Percentiles rank a stretch among this genome's conserved stretches.
Evolutionary conservation across 768 basidiomycete species (phyloP).

Genomic region (Tephrocybe sp.): DNA sequence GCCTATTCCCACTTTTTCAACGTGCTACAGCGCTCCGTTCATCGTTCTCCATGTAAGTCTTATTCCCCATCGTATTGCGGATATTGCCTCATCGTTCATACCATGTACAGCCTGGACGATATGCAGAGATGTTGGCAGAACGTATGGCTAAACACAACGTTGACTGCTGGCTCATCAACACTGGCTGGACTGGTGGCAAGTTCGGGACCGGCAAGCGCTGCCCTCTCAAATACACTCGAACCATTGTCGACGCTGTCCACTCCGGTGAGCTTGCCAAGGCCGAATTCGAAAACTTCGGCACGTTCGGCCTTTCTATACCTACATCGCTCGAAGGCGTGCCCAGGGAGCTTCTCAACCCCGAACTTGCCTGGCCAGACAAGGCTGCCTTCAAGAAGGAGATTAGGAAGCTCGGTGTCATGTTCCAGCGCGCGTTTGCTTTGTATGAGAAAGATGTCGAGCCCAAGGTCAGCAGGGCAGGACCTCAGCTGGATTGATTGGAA

Average conservation of each 20-base stretch:
- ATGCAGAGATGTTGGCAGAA: slow-evolving; percentile 95
- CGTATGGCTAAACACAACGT: slow-evolving; percentile 89
- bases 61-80: neutral
- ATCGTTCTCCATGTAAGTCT: slow-evolving; percentile 88
- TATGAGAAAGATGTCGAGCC: slow-evolving; percentile 86
- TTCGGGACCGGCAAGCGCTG: slow-evolving; percentile 92
- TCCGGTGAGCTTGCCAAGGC: slow-evolving; percentile 86
- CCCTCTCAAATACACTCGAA: slow-evolving; percentile 93
- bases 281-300: slow-evolving; percentile 81
- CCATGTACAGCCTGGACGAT: slow-evolving; percentile 73
- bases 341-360: slow-evolving; percentile 86
- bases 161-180: slow-evolving; percentile 99
- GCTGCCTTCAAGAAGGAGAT: slow-evolving; percentile 89
- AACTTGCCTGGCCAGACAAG: slow-evolving; percentile 83
- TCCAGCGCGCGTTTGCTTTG: slow-evolving; percentile 88
- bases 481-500: slow-evolving; percentile 35
- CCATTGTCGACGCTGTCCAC: slow-evolving; percentile 97
- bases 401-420: slow-evolving; percentile 89
- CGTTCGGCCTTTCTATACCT: slow-evolving; percentile 86
- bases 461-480: slow-evolving; percentile 83
- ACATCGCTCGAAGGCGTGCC: slow-evolving; percentile 84
- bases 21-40: slow-evolving; percentile 99
- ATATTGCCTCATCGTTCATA: neutral
- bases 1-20: slow-evolving; percentile 98
- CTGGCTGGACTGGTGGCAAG: slow-evolving; percentile 94